phyloP scores from a whole-genome alignment of 306 rosid genomes.

The Erythrophleum fordii region DNA sequence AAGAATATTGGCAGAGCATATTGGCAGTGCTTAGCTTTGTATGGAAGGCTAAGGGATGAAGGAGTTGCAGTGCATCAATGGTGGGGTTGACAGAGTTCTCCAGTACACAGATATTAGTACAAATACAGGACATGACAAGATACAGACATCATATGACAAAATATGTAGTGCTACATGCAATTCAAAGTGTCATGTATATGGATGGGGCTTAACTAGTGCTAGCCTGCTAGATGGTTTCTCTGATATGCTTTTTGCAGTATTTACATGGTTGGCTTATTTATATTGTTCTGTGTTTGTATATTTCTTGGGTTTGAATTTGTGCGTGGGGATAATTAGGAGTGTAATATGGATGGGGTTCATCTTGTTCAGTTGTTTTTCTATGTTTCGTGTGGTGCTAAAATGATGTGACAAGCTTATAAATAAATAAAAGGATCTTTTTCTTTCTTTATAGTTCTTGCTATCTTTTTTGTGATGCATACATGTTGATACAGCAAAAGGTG shows the following conservation, averaged over 20 bases:
- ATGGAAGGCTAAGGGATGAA: slow-evolving; percentile 67
- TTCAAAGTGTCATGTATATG: neutral
- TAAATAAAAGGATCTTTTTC: neutral
- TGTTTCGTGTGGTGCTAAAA: neutral
- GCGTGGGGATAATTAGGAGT: neutral
- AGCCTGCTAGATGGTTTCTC: neutral
- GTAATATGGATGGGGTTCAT: neutral
- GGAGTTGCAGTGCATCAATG: slow-evolving; percentile 83
- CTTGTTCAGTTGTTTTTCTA: neutral
- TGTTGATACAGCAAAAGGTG: neutral
- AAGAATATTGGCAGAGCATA: slow-evolving; percentile 55
- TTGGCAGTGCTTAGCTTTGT: slow-evolving; percentile 74
- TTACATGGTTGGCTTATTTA: neutral
- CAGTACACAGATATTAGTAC: neutral
- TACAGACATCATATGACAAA: too few species aligned
- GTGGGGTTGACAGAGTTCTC: slow-evolving; percentile 51
- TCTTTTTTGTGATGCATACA: neutral
- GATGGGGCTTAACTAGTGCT: neutral
- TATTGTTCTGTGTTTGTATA: neutral
- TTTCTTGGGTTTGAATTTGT: neutral
- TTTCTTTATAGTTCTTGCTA: neutral
- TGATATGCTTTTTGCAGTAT: neutral
- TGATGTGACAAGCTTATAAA: neutral
- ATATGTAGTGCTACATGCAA: too few species aligned
- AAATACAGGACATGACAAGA: neutral